Conservation (phyloP, 768 basidiomycete species). For the Dentipellis sp. region DNA sequence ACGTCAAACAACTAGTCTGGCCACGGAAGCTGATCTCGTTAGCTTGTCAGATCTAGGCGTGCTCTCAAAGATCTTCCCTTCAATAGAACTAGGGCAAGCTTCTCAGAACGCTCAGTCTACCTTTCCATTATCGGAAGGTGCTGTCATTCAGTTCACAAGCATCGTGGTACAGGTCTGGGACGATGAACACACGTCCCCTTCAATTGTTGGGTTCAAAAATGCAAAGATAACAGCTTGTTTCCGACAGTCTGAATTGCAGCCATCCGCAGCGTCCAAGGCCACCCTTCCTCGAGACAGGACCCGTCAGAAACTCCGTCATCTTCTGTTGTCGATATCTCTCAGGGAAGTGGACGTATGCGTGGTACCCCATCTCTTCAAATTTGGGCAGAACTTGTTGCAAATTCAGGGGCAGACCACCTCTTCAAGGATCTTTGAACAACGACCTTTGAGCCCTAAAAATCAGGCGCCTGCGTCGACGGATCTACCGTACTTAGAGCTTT, state of each 20-base stretch:
- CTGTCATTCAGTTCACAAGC: not conserved
- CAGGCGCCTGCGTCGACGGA: constrained; percentile 1
- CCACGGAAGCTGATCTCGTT: constrained; percentile 5
- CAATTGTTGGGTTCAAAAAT: constrained; percentile 1
- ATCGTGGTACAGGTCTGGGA: constrained; percentile 7
- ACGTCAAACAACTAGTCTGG: constrained; percentile 6
- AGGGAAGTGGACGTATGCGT: constrained; percentile 9
- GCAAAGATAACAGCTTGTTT: constrained; percentile 1
- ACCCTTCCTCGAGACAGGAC: constrained; percentile 6
- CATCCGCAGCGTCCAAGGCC: constrained; percentile 6
- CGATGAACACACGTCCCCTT: constrained; percentile 7
- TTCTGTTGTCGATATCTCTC: constrained; percentile 7
- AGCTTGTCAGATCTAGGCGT: constrained; percentile 11
- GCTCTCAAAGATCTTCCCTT: constrained; percentile 11
- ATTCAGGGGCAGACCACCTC: not conserved
- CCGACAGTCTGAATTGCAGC: constrained; percentile 5
- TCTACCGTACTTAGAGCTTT: constrained; percentile 25
- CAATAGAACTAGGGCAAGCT: not conserved
- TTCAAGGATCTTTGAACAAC: not conserved
- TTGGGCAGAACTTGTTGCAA: constrained; percentile 10
- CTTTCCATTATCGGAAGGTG: not conserved
- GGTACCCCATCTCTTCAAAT: constrained; percentile 12
- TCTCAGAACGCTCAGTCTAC: not conserved
- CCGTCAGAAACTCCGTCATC: constrained; percentile 7
- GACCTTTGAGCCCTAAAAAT: not conserved